These are phyloP conservation scores for Wallacemonas collosoma DNA, from an alignment of 208 protist species.

Conservation along the genomic window DNA sequence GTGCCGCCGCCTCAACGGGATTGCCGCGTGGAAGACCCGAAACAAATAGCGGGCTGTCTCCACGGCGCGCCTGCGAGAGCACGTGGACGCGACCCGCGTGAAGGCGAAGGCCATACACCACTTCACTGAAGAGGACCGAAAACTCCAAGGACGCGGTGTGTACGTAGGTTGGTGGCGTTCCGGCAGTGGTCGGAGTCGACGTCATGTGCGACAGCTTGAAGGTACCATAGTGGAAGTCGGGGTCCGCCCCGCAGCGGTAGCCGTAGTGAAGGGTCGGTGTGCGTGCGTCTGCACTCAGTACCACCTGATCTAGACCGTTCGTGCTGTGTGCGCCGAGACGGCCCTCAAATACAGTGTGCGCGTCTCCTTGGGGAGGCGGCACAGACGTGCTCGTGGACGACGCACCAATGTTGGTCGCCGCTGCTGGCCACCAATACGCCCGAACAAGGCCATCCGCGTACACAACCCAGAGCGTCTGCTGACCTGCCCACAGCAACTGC, in stretches of 20 bases:
- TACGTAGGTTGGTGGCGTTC: neutral
- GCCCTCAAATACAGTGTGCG: neutral
- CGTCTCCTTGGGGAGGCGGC: neutral
- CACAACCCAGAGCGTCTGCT: conserved; percentile 50
- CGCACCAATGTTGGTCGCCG: neutral
- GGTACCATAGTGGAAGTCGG: conserved; percentile 36
- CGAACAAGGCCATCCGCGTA: conserved; percentile 50
- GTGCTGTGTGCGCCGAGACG: neutral
- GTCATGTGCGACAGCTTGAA: conserved; percentile 13
- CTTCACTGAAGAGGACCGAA: conserved; percentile 24
- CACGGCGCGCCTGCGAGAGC: conserved; percentile 52
- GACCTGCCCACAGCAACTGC: conserved; percentile 38
- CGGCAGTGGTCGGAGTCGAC: neutral
- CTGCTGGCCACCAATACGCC: conserved; percentile 13
- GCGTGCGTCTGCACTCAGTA: conserved; percentile 29
- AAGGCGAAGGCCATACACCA: conserved; percentile 45
- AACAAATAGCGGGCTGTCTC: conserved; percentile 51
- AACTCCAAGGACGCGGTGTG: conserved; percentile 13
- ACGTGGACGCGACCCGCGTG: conserved; percentile 50
- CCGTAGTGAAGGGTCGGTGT: conserved; percentile 33
- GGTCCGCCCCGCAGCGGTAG: conserved; percentile 2
- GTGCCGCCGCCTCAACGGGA: conserved; percentile 25
- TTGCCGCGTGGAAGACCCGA: conserved; percentile 40
- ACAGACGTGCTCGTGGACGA: too few species aligned
- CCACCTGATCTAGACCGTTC: conserved; percentile 3